These are phyloP conservation scores for Pleurotus djamor DNA, from an alignment of 768 basidiomycete genomes.

Conservation along the genomic window DNA sequence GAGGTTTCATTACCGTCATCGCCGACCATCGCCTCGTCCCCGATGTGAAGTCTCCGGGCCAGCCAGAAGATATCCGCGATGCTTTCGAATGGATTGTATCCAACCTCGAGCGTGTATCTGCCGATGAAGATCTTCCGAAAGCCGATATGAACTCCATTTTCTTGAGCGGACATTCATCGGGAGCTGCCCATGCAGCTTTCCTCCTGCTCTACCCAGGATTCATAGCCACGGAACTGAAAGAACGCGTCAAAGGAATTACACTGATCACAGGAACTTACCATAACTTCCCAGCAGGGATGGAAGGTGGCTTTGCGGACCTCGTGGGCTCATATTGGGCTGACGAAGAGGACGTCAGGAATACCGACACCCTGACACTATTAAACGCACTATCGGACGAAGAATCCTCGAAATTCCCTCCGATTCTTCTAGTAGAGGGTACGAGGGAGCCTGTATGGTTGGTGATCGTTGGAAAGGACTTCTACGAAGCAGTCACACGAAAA, in stretches of 20 bases:
- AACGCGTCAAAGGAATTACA: conserved; percentile 41
- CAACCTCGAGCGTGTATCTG: conserved; percentile 22
- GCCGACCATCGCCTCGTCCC: conserved; percentile 70
- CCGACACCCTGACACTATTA: conserved; percentile 40
- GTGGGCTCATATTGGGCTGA: conserved; percentile 37
- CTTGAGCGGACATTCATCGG: conserved; percentile 63
- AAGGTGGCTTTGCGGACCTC: conserved; percentile 21
- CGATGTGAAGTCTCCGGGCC: conserved; percentile 49
- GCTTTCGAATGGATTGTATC: conserved; percentile 52
- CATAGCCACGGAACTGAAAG: conserved; percentile 24
- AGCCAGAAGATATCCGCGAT: conserved; percentile 57
- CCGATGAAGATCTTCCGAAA: conserved; percentile 10
- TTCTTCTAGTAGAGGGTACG: conserved; percentile 50
- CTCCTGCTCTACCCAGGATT: conserved; percentile 37
- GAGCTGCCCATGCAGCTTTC: conserved; percentile 48
- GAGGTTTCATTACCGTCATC: conserved; percentile 61
- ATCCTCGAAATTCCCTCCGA: conserved; percentile 38
- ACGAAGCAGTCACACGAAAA: conserved; percentile 31
- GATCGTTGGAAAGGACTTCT: conserved; percentile 33
- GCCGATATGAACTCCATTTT: conserved; percentile 42
- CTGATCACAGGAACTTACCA: conserved; percentile 46
- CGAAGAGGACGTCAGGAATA: conserved; percentile 29
- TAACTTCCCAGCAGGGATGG: conserved; percentile 21
- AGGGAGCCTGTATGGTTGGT: conserved; percentile 47
- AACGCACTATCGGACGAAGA: conserved; percentile 27